phyloP scores from a whole-genome alignment of 1,284 basidiomycete species.

The Peniophora sp. region DNA sequence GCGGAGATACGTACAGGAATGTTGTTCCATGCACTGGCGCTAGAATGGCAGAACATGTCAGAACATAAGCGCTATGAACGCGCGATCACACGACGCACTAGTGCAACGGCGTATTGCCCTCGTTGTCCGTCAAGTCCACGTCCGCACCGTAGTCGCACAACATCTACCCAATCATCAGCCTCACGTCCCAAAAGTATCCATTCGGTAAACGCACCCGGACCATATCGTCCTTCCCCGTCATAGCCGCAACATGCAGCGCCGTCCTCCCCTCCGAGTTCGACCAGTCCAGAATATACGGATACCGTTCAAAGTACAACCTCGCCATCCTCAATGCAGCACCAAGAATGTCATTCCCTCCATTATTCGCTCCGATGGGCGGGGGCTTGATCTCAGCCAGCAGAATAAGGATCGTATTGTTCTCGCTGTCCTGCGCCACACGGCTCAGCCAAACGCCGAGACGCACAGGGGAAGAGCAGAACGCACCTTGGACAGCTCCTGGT shows the following conservation, averaged over 20 bases:
- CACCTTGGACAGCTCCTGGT: slow-evolving; percentile 83
- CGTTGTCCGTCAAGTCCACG: slow-evolving; percentile 79
- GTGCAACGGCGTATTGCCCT: slow-evolving; percentile 89
- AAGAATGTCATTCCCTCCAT: slow-evolving; percentile 40
- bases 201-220: slow-evolving; percentile 53
- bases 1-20: slow-evolving; percentile 47
- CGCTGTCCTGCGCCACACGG: slow-evolving; percentile 55
- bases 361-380: slow-evolving; percentile 21
- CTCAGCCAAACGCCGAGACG: background rate
- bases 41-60: slow-evolving; percentile 22
- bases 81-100: slow-evolving; percentile 50
- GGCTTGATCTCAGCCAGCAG: slow-evolving; percentile 74
- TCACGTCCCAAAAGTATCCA: slow-evolving; percentile 8
- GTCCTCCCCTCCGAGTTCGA: slow-evolving; percentile 84
- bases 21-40: slow-evolving; percentile 82
- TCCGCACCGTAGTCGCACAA: slow-evolving; percentile 86
- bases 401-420: slow-evolving; percentile 87
- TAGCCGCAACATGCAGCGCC: slow-evolving; percentile 80
- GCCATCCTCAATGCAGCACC: slow-evolving; percentile 75
- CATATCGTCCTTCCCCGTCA: slow-evolving; percentile 85
- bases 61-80: background rate
- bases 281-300: slow-evolving; percentile 84
- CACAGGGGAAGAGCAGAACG: slow-evolving; percentile 19
- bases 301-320: slow-evolving; percentile 71
- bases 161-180: slow-evolving; percentile 42